phyloP scores from a whole-genome alignment of 441 rosid species.

The Populus hybrid region DNA sequence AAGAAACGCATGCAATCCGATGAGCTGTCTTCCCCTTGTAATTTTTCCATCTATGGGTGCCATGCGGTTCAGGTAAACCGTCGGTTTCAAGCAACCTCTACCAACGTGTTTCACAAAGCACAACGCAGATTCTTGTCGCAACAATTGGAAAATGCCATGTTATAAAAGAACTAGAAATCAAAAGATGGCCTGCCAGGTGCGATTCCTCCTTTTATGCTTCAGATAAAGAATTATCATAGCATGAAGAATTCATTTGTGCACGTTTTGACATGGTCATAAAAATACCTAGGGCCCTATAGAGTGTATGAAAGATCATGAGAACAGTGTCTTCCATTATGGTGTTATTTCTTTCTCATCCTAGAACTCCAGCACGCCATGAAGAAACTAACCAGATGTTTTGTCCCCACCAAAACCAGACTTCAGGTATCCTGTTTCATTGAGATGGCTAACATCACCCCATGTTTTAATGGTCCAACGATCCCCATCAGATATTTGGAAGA shows the following conservation, averaged over 20 bases:
- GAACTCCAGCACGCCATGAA: neutral
- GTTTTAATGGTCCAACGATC: conserved; percentile 50
- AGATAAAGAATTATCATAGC: neutral
- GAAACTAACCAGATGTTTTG: conserved; percentile 50
- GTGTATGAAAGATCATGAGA: neutral
- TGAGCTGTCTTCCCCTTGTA: no score
- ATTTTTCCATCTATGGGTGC: no score
- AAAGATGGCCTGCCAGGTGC: no score
- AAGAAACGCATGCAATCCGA: no score
- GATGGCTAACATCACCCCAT: conserved; percentile 65
- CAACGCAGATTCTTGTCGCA: no score
- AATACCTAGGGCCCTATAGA: neutral
- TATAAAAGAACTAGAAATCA: no score
- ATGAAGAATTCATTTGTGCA: neutral
- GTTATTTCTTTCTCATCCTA: neutral
- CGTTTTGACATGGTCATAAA: neutral
- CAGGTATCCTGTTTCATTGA: conserved; percentile 46
- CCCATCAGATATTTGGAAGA: conserved; percentile 44
- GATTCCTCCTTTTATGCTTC: neutral
- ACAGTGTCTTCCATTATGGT: neutral
- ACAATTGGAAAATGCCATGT: no score
- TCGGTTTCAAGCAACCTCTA: no score
- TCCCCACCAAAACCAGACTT: conserved; percentile 68
- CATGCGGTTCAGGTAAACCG: no score
- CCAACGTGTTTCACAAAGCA: no score